A percentile compares a stretch with the other conserved stretches of the same genome.
These are phyloP conservation scores for Fusarium papillatum DNA, from an alignment of 2,329 filamentous ascomycete genomes.

Conservation along the genomic window DNA sequence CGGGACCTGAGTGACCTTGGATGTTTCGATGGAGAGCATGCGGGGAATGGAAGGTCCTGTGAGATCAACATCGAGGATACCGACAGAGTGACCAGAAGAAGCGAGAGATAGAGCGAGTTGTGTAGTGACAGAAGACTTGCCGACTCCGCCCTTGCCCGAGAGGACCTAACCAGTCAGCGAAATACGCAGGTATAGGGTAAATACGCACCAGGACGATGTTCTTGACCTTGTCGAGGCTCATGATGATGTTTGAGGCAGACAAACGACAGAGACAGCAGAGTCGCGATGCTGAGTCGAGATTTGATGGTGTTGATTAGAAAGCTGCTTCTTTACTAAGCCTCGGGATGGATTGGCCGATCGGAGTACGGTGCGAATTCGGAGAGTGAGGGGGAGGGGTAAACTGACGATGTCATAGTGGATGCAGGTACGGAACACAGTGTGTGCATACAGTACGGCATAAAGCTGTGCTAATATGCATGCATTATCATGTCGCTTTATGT, in stretches of 20 bases:
- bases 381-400: neutral
- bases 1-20: slow-evolving; percentile 91
- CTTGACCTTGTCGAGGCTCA: slow-evolving; percentile 71
- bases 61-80: slow-evolving; percentile 95
- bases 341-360: slow-evolving; percentile 34
- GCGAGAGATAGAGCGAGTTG: slow-evolving; percentile 93
- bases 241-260: slow-evolving; percentile 42
- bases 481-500: neutral
- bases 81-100: slow-evolving; percentile 88
- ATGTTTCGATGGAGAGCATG: slow-evolving; percentile 89
- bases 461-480: neutral
- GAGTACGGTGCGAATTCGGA: slow-evolving; percentile 19
- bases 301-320: slow-evolving; percentile 44
- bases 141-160: slow-evolving; percentile 97
- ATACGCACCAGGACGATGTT: slow-evolving; percentile 79
- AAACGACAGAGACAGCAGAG: neutral
- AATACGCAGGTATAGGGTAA: slow-evolving; percentile 3
- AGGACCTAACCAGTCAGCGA: slow-evolving; percentile 69
- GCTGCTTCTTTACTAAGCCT: slow-evolving; percentile 43
- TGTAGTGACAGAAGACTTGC: slow-evolving; percentile 97
- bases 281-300: slow-evolving; percentile 1
- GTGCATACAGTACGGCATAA: neutral
- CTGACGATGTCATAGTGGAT: slow-evolving; percentile 18
- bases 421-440: slow-evolving; percentile 9
- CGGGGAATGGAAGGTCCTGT: slow-evolving; percentile 97